A percentile compares a stretch with the other conserved stretches of the same genome.
phyloP scores from a whole-genome alignment of 2,329 filamentous ascomycete genomes.

The Ceratocystis destructans region DNA sequence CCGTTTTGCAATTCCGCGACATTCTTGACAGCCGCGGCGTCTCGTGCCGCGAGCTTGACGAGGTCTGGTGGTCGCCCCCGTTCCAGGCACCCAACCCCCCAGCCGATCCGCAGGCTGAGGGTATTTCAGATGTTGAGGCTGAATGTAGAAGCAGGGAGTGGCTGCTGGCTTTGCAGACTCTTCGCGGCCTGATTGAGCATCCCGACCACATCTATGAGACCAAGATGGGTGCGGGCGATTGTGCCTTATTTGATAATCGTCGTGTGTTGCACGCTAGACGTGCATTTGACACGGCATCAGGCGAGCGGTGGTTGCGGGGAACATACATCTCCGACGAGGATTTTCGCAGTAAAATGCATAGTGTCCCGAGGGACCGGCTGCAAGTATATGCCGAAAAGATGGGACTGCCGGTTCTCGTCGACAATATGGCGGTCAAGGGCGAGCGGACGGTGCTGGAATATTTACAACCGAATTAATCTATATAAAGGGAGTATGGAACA shows the following conservation, averaged over 20 bases:
- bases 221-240: conserved; percentile 67
- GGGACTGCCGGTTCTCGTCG: conserved; percentile 10
- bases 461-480: not conserved
- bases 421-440: conserved; percentile 6
- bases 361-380: conserved; percentile 15
- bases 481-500: not conserved
- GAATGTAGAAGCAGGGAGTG: conserved; percentile 26
- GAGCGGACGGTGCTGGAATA: conserved; percentile 16
- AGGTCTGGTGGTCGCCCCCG: conserved; percentile 56
- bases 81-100: conserved; percentile 51
- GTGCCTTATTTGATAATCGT: conserved; percentile 83
- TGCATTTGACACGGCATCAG: conserved; percentile 54
- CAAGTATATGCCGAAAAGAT: conserved; percentile 16
- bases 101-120: not conserved
- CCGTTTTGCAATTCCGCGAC: conserved; percentile 34
- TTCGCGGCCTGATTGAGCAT: conserved; percentile 46
- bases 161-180: conserved; percentile 37
- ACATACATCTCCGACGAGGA: conserved; percentile 56
- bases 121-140: conserved; percentile 16
- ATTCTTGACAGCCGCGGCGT: not conserved
- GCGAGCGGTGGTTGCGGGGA: conserved; percentile 70
- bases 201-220: conserved; percentile 50
- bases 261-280: conserved; percentile 71
- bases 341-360: conserved; percentile 28
- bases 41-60: conserved; percentile 21